These are phyloP conservation scores for Xylaria scruposa DNA, from an alignment of 495 filamentous ascomycete genomes.

Conservation along the genomic window DNA sequence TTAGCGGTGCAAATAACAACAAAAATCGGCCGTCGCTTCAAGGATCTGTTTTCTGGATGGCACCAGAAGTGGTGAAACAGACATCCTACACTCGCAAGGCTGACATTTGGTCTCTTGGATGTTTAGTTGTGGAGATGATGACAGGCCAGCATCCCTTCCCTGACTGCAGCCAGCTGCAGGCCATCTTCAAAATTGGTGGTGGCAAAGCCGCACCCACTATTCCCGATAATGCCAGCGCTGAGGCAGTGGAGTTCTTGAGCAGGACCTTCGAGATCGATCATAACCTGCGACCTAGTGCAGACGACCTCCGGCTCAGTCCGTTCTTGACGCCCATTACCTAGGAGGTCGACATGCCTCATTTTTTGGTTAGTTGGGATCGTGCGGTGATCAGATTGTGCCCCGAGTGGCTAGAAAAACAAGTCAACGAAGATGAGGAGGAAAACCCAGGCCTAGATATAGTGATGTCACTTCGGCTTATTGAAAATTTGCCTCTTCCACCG, in stretches of 20 bases:
- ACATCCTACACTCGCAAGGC: conserved; percentile 98
- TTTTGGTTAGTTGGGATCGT: conserved; percentile 26
- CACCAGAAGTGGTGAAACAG: conserved; percentile 96
- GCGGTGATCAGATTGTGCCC: conserved; percentile 17
- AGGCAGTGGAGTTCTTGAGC: conserved; percentile 83
- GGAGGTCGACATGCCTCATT: conserved; percentile 29
- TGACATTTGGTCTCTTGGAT: conserved; percentile 99
- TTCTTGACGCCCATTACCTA: conserved; percentile 73
- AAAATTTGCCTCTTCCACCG: conserved; percentile 19
- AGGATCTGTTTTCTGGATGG: conserved; percentile 99
- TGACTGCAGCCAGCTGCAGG: conserved; percentile 94
- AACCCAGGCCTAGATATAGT: conserved; percentile 6
- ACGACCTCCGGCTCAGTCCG: conserved; percentile 81
- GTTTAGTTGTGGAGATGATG: conserved; percentile 98
- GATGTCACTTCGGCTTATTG: conserved; percentile 18
- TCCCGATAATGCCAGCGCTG: conserved; percentile 81
- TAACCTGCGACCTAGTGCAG: conserved; percentile 86
- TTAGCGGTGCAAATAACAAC: conserved; percentile 61
- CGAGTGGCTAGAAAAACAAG: conserved; percentile 19
- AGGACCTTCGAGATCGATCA: conserved; percentile 96
- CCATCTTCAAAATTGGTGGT: conserved; percentile 97
- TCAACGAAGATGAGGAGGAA: conserved; percentile 25
- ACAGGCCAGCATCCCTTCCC: conserved; percentile 96
- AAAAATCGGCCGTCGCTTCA: conserved; percentile 90
- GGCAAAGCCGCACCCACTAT: conserved; percentile 87